phyloP scores from a whole-genome alignment of 164 flowering plant genomes.

The Nymphaea thermarum region DNA sequence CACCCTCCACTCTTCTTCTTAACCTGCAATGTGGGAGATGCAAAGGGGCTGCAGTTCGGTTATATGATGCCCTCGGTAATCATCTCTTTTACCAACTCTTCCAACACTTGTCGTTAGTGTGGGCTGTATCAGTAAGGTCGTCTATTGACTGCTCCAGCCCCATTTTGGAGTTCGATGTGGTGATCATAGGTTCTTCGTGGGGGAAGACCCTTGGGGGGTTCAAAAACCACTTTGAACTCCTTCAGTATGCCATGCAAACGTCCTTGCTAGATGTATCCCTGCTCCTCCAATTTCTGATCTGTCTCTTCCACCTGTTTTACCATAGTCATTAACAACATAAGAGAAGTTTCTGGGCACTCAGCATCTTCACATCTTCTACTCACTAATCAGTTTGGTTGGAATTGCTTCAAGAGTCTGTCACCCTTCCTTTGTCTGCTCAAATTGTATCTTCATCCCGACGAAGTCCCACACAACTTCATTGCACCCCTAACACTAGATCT shows the following conservation, averaged over 20 bases:
- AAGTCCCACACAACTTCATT: too few relatives aligned
- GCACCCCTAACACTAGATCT: too few relatives aligned
- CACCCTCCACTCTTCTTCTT: not conserved
- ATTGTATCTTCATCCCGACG: too few relatives aligned
- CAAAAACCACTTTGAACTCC: not conserved
- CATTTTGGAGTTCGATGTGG: not conserved
- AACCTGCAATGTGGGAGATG: not conserved
- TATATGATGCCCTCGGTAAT: not conserved
- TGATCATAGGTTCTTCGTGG: not conserved
- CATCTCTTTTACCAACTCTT: not conserved
- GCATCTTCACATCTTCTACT: too few relatives aligned
- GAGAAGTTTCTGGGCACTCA: too few relatives aligned
- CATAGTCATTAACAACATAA: too few relatives aligned
- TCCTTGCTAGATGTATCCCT: too few relatives aligned
- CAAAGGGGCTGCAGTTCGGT: not conserved
- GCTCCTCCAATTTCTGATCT: too few relatives aligned
- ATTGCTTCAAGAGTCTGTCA: too few relatives aligned
- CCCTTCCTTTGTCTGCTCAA: too few relatives aligned
- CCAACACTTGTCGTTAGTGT: not conserved
- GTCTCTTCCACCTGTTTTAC: too few relatives aligned
- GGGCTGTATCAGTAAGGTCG: not conserved
- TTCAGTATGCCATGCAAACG: not conserved
- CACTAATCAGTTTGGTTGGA: too few relatives aligned
- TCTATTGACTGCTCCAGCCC: not conserved
- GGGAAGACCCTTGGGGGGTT: not conserved